A percentile compares a stretch with the other conserved stretches of the same genome.
phyloP scores from a whole-genome alignment of 176 grass and related monocot species.

The Triticum aestivum region DNA sequence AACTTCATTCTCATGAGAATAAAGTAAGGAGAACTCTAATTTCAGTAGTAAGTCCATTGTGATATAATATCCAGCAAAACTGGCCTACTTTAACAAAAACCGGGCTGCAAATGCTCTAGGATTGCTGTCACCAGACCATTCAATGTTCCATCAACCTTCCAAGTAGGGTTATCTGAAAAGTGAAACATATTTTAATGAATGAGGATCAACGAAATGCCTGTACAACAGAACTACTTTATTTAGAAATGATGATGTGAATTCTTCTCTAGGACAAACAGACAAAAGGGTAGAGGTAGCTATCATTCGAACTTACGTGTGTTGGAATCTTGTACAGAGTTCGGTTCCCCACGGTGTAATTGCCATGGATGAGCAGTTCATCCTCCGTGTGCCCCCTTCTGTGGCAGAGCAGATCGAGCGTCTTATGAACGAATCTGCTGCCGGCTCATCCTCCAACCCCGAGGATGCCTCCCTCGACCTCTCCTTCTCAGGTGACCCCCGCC shows the following conservation, averaged over 20 bases:
- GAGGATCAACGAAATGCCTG: background rate
- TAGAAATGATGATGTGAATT: background rate
- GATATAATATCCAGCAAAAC: constrained; percentile 14
- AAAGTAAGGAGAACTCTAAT: constrained; percentile 10
- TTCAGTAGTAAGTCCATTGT: background rate
- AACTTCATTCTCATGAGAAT: background rate
- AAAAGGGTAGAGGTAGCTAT: background rate
- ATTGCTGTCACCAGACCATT: constrained; percentile 84
- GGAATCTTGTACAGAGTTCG: background rate
- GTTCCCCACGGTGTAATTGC: background rate
- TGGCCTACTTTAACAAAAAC: constrained; percentile 82
- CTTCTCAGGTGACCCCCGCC: constrained; percentile 55
- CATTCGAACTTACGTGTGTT: background rate
- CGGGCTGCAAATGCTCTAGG: constrained; percentile 68
- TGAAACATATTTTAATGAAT: background rate
- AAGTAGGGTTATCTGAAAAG: constrained; percentile 78
- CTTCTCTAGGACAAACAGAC: background rate
- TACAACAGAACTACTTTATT: background rate
- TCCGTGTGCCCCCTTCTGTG: constrained; percentile 79
- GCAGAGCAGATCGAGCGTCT: constrained; percentile 79
- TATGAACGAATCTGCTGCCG: constrained; percentile 59
- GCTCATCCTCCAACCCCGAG: constrained; percentile 53
- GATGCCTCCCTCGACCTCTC: constrained; percentile 76
- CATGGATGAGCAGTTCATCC: constrained; percentile 96
- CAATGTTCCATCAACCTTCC: constrained; percentile 88